Evolutionary conservation across 2,329 filamentous ascomycete genomes (phyloP), one percentile per base, ranked within the genome.

Genomic region (Neurospora sp.): DNA sequence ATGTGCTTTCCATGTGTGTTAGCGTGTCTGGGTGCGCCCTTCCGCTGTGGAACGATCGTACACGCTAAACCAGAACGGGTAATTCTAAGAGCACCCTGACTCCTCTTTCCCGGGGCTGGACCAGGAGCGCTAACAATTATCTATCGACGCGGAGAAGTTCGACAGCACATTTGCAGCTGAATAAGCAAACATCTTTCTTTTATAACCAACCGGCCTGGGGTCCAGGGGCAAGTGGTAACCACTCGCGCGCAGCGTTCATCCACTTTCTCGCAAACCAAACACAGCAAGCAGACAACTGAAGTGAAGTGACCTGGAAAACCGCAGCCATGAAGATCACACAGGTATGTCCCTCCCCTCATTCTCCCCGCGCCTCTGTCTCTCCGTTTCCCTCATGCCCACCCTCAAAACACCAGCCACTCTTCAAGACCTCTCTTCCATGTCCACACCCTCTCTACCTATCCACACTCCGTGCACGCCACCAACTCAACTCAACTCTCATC

Each of bases 291-390:
- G 23, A 62, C 52, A 33, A 33, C 15, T 62, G 23, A 62, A 17
- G 23, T 23, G 23, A 58, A n/a, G n/a, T n/a, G n/a, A n/a, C n/a
- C n/a, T n/a, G n/a, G n/a, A n/a, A n/a, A n/a, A 58, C 10, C 46
- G 13, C 52, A 9, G 42, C 62, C 10, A 76, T 76, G 75, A 76
- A 74, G 46, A 72, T 76, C 39, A 73, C 73, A 38, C 66, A 70
- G 2, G 74, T 74, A 72, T 67, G 71, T 70, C 38, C 19, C 42
- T 43, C 17, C 40, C 40, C 40, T 5, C 4, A 28, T 28, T 43
- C 8, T n/a, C 40, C 7, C 66, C 13, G 43, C 2, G 19, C 46
- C 28, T n/a, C 28, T 28, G 28, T 38, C 39, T 68, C 38, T 58
- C 52, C 52, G 4, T 33, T 15, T 10, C 52, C 13, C 23, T 62